Conservation (phyloP, 805 yeast species). For the Candida ponderosae region DNA sequence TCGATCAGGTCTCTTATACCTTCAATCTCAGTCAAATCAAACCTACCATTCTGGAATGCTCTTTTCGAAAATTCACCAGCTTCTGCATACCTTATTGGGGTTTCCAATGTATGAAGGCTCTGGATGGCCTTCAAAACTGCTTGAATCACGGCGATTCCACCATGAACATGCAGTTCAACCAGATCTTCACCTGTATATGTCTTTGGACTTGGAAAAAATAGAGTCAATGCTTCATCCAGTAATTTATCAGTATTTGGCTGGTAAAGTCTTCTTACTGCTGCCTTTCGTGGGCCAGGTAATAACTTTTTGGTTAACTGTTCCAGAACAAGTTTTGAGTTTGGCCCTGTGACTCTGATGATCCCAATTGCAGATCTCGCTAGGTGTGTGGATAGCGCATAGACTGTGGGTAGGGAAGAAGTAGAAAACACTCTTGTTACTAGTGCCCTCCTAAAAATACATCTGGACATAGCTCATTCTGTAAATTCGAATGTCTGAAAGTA, state of each 20-base stretch:
- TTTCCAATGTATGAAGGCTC: slow-evolving; percentile 36
- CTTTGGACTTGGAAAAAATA: slow-evolving; percentile 63
- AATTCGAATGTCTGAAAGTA: not conserved
- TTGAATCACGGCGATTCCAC: slow-evolving; percentile 79
- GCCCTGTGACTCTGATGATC: slow-evolving; percentile 76
- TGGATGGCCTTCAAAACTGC: slow-evolving; percentile 61
- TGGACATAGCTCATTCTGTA: not conserved
- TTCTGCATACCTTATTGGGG: slow-evolving; percentile 70
- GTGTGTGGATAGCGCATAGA: slow-evolving; percentile 86
- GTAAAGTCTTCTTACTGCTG: slow-evolving; percentile 53
- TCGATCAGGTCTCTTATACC: slow-evolving; percentile 84
- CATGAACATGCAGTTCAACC: slow-evolving; percentile 87
- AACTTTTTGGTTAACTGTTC: slow-evolving; percentile 35
- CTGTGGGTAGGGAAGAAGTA: slow-evolving; percentile 43
- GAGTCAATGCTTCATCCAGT: slow-evolving; percentile 70
- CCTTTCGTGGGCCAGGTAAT: slow-evolving; percentile 41
- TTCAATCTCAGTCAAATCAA: slow-evolving; percentile 86
- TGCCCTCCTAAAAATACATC: not conserved
- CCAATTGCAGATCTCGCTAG: slow-evolving; percentile 81
- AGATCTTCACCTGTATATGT: slow-evolving; percentile 92
- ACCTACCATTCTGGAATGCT: slow-evolving; percentile 76
- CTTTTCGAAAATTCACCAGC: slow-evolving; percentile 88
- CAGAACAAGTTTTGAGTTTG: slow-evolving; percentile 41
- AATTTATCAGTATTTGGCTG: slow-evolving; percentile 30
- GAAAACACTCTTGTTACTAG: not conserved